Evolutionary conservation across 2,329 filamentous ascomycete species (phyloP), one percentile per base, ranked within the genome.

Genomic region (Aspergillus aculeatus): DNA sequence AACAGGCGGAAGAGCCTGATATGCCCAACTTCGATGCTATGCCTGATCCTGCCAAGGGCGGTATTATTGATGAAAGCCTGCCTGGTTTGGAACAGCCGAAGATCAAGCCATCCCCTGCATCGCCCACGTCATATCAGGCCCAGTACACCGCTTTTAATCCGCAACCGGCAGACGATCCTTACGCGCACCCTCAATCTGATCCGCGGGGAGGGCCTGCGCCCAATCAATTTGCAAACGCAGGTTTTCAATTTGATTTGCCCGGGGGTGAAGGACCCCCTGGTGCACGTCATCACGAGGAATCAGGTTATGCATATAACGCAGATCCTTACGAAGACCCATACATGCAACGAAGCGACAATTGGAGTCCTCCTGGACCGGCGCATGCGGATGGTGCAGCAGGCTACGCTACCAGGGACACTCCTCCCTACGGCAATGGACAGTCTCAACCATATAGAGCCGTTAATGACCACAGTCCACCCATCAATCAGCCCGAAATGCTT

Each of bases 191-290:
- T 76, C 57, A 83, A 75, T 66, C 82, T 78, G 69, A 81, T 77
- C 41, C 83, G 16, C 62, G 66, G 49, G 55, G 68, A 10, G 63
- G 62, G 5, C 59, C 55, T 35, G 60, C 59, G 23, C 65, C 69
- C 1, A 74, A 73, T 54, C 70, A 75, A 47, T 77, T 79, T 56
- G 73, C 76, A 50, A 71, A 77, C 62, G 73, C 90, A 66, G 81
- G 85, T 2, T 89, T 89, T 9, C 82, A 90, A 1, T 92, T 92
- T 65, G 90, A 92, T 68, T 89, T 93, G 83, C 86, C 85, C 23
- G 68, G 70, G 12, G 4, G 54, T 10, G 59, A 65, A 5, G 60
- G 61, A 9, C 62, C 59, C 11, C 59, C 60, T 32, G 41, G 55
- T 35, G 61, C 62, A 14, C 59, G 64, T 19, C 53, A 58, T 10